phyloP scores from a whole-genome alignment of 768 basidiomycete genomes.

The Chalciporus sphaerocephalus region DNA sequence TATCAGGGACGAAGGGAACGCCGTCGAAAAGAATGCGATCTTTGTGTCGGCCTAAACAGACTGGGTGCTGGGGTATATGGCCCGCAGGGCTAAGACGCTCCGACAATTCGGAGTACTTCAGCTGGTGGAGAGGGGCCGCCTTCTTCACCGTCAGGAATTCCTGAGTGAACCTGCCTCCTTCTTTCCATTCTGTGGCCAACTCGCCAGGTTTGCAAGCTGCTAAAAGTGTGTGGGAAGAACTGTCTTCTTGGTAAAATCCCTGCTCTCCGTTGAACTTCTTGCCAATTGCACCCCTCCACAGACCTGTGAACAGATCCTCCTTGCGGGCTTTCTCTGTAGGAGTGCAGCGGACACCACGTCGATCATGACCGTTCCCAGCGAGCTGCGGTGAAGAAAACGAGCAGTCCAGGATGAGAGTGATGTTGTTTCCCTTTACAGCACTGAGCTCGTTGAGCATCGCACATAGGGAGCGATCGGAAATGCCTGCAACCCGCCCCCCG shows the following conservation, averaged over 20 bases:
- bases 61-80: constrained; percentile 40
- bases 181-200: constrained; percentile 56
- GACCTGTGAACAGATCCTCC: constrained; percentile 51
- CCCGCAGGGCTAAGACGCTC: constrained; percentile 38
- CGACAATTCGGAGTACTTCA: constrained; percentile 47
- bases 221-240: constrained; percentile 48
- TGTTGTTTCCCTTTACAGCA: constrained; percentile 59
- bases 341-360: constrained; percentile 54
- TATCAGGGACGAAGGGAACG: constrained; percentile 51
- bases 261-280: constrained; percentile 33
- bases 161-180: constrained; percentile 59
- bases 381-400: constrained; percentile 50
- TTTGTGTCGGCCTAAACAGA: constrained; percentile 47
- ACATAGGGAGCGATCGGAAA: constrained; percentile 62
- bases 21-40: constrained; percentile 51
- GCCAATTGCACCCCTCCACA: constrained; percentile 50
- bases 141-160: constrained; percentile 48
- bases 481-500: constrained; percentile 51
- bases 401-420: constrained; percentile 63
- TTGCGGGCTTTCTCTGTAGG: constrained; percentile 49
- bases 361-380: constrained; percentile 38
- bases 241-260: constrained; percentile 43
- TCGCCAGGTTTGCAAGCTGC: constrained; percentile 54
- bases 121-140: constrained; percentile 47
- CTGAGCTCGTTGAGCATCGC: constrained; percentile 58